Base-by-base conservation (phyloP, 2,329 filamentous ascomycete genomes). In the Arthrinium phaeospermum region DNA sequence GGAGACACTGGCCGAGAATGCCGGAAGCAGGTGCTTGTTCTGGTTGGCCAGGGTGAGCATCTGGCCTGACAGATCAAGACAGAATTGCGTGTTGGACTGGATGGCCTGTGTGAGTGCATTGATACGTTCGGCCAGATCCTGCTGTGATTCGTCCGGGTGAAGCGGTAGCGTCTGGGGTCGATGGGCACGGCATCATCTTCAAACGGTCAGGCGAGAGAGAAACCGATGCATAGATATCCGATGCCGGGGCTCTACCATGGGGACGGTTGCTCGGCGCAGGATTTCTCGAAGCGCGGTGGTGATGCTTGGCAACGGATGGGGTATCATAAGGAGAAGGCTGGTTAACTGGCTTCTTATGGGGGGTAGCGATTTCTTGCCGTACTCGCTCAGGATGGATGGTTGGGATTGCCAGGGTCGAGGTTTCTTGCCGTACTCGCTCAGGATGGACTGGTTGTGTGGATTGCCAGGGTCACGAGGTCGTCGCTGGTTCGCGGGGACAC, bases 11-110 rank as follows among this genome's bases (percentile, higher is more conserved):
- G 68, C 67, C 10, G 68, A 69, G 6, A 74, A 70, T 27, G 46
- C 69, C n/a, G 68, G 68, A 16, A 72, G 46, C 13, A 74, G 71
- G 67, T 75, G 74, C 51, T 70, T 72, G 69, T 76, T 73, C 70
- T 76, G 72, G 24, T 57, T 73, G 19, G 75, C 75, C 14, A 76
- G 24, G 27, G 70, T 68, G 46, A 76, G 34, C 69, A 74, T 71
- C 61, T 73, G 71, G 44, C 69, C 47, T 1, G 75, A 76, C 24
- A 73, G 67, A 34, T 72, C 74, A 51, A 75, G 45, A 64, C 74
- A 74, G 34, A 74, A 71, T 5, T 69, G 57, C 2, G 72, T 70
- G 46, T 73, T 71, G 34, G 53, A 64, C 7, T 74, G 70, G 46
- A 74, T 74, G 12, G 68, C 71, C 6, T 61, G 69, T 3, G 71